phyloP scores from a whole-genome alignment of 257 asterid genomes.

The Cynanchum wilfordii region DNA sequence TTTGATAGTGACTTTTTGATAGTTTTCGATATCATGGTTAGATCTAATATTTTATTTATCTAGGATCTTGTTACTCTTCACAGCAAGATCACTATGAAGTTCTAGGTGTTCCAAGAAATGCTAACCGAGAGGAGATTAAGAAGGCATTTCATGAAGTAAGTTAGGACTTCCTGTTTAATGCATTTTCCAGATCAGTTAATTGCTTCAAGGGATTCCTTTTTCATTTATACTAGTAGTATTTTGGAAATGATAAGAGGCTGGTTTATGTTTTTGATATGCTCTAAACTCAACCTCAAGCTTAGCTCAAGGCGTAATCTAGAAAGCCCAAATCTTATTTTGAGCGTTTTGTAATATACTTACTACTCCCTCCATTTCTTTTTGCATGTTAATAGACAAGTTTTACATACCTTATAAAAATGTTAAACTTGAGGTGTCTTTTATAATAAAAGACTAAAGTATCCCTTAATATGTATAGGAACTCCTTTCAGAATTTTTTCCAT shows the following conservation, averaged over 20 bases:
- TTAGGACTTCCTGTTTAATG: not conserved
- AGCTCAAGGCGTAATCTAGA: not conserved
- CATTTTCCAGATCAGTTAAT: not conserved
- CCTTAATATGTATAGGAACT: too few species aligned
- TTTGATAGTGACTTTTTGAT: not conserved
- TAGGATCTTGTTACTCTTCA: slow-evolving; percentile 45
- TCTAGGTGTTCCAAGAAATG: slow-evolving; percentile 68
- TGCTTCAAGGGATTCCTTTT: not conserved
- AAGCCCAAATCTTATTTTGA: not conserved
- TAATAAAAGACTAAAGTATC: too few species aligned
- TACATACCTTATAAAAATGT: too few species aligned
- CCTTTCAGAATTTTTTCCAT: too few species aligned
- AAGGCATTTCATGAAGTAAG: slow-evolving; percentile 76
- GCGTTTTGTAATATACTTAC: not conserved
- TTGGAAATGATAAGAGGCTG: not conserved
- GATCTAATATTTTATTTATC: slow-evolving; percentile 3
- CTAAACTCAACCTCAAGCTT: not conserved
- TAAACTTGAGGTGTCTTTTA: too few species aligned
- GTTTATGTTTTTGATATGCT: not conserved
- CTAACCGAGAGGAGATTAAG: slow-evolving; percentile 72
- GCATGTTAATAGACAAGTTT: too few species aligned
- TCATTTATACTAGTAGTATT: not conserved
- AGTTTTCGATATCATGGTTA: slow-evolving; percentile 3
- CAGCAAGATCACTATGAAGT: slow-evolving; percentile 64
- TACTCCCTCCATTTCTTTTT: too few species aligned